These are phyloP conservation scores for Tillandsia leiboldiana DNA, from an alignment of 176 grass and related monocot species.

Conservation along the genomic window DNA sequence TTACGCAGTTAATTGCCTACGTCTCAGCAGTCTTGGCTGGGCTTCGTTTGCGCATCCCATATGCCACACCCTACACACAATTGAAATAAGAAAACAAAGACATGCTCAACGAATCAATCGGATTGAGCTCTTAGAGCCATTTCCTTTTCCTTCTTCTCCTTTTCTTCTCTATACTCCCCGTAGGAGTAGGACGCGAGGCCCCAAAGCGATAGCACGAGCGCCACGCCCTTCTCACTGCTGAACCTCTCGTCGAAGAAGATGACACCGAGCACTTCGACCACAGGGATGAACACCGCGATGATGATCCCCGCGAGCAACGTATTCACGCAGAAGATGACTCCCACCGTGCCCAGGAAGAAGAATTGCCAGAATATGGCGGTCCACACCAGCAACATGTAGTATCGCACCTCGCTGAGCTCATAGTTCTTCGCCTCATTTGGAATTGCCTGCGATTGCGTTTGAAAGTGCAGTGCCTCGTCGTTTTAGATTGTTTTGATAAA, in stretches of 20 bases:
- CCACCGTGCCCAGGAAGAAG: slow-evolving; percentile 60
- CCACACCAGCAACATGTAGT: slow-evolving; percentile 37
- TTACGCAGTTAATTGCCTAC: too few species aligned
- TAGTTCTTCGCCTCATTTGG: slow-evolving; percentile 23
- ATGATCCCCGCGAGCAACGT: slow-evolving; percentile 55
- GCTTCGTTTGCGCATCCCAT: too few species aligned
- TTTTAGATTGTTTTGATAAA: too few species aligned
- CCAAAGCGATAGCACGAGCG: slow-evolving; percentile 59
- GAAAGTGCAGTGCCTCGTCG: neutral
- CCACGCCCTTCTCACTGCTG: slow-evolving; percentile 49
- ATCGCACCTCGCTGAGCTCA: slow-evolving; percentile 33
- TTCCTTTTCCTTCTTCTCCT: slow-evolving; percentile 16
- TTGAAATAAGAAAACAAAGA: too few species aligned
- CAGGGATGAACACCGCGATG: slow-evolving; percentile 54
- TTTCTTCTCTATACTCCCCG: slow-evolving; percentile 40
- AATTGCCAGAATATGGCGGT: slow-evolving; percentile 41
- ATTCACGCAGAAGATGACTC: slow-evolving; percentile 59
- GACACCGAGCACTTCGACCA: slow-evolving; percentile 41
- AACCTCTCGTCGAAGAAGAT: slow-evolving; percentile 69
- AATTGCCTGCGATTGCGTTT: slow-evolving; percentile 35
- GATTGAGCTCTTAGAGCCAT: neutral
- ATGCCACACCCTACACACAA: too few species aligned
- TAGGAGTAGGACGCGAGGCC: slow-evolving; percentile 70
- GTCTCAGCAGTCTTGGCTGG: too few species aligned
- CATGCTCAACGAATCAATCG: neutral